Evolutionary conservation across 2,329 filamentous ascomycete species (phyloP), one percentile per base, ranked within the genome.

Genomic region (Coniella lustricola): DNA sequence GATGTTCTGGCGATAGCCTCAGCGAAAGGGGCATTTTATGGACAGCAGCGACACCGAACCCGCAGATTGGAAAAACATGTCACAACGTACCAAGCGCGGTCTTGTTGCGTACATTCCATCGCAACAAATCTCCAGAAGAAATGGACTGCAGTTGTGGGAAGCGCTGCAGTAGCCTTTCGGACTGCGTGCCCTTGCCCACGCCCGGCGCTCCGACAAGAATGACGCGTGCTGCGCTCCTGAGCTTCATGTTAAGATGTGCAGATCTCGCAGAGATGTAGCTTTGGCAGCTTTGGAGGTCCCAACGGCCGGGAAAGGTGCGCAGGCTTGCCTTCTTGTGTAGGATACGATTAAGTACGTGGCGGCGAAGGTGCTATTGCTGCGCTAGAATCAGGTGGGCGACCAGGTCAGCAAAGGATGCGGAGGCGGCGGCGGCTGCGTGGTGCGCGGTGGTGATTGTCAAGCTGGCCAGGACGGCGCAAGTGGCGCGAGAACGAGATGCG

Each of bases 171-270:
- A 98, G 75, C 53, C 93, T 82, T 66, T 95, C 87, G 44, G 88
- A 89, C 72, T 98, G 93, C 3, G 93, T 98, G 54, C 91, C 93
- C 68, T 98, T 98, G 54, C 93, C 93, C 49, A 95, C 93, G 50
- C 90, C 90, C n/a, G 93, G 93, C 45, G 91, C 90, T 59, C 93
- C 93, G 59, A 98, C 81, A 57, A 98, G 81, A 63, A 98, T 97
- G 55, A 97, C 84, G 54, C 93, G 86, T 47, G 93, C 93, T 50
- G 93, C 91, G 69, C 77, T 83, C 56, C 76, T 78, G 62, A 94
- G 79, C 70, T 81, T 75, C 80, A 84, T 83, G 56, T 59, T 66
- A 42, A 33, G 54, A 46, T 46, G 44, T 39, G 51, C 48, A 40
- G 36, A 37, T 31, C n/a, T 34, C 32, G n/a, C 35, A 14, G n/a